Evolutionary conservation across 345 rosid genomes (phyloP), one percentile per base, ranked within the genome.

Genomic region (Excoecaria cochinchinensis): DNA sequence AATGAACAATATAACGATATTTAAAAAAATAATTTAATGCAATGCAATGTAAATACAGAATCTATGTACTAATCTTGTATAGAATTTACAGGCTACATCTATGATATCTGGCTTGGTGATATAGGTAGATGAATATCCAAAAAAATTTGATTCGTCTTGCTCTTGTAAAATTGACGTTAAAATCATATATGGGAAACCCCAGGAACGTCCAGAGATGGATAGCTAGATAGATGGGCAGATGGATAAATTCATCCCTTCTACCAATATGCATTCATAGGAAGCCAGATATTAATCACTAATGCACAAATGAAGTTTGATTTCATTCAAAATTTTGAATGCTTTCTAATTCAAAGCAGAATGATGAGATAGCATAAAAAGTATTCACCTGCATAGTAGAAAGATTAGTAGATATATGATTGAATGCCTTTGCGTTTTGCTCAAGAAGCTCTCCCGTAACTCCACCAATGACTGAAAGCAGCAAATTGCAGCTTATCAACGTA

Each of bases 371-470:
- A 67, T 8, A 6, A 56, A 1, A 72, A 31, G 67, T 71, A 36
- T 39, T 72, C 47, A 78, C 98, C 85, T 79, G 78, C 66, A 77
- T 81, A 42, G 84, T 47, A 63, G 84, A 74, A 65, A 89, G 71
- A 84, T 94, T 93, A 55, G 84, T 77, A 70, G 84, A 80, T 72
- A 94, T 89, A 75, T 85, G 88, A 62, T 44, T 69, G 15, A 92
- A 76, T 57, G 79, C 77, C 63, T 82, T 85, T 42, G 76, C 74
- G 82, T 94, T 94, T 79, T 87, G 86, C 83, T 87, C 79, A 47
- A 89, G 88, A 84, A 92, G 89, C 79, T 86, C 89, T 16, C 84
- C 84, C 3, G 82, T 71, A 39, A 74, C 61, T 65, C 92, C 94
- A 39, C 83, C 89, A 78, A 90, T 81, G 40, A 77, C 90, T 90